Base-by-base conservation (phyloP, 2,329 filamentous ascomycete genomes). In the Teratosphaeriaceae sp. region DNA sequence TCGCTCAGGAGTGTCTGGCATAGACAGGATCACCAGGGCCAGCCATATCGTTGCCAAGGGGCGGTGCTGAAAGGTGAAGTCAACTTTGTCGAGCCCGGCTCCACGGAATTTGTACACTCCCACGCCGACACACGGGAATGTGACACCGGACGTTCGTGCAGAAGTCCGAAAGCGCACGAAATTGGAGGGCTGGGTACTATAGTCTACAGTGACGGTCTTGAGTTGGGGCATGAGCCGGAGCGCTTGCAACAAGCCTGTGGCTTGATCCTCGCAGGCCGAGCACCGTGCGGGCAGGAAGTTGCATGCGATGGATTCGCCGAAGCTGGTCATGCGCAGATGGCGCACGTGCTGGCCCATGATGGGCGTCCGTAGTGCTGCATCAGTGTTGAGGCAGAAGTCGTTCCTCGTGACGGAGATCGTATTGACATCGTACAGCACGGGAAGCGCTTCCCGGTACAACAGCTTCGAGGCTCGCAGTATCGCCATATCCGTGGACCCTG, bases 11-110 rank as follows among this genome's bases (percentile, higher is more conserved):
- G 9, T n/a, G 12, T 9, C 3, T 5, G 18, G 9, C n/a, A n/a
- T 11, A 6, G 37, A 76, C 38, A 92, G 75, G 63, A 87, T 85
- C 54, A 84, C 88, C 5, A 38, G 18, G 11, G 13, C 19, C 3
- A 36, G 40, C 45, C 45, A 44, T 5, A 38, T 23, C 8, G 23
- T 24, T 13, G 40, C 40, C 5, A 47, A 30, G 15, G 40, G 45
- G 6, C 16, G 16, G 16, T 44, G 13, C n/a, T 40, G 29, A 24
- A 47, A 47, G n/a, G 35, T 40, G 18, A 46, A 29, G n/a, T 38
- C 34, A 12, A 35, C 16, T 2, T 37, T 13, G 12, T 29, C 26
- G 5, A 47, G 2, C 6, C 15, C 5, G 13, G 26, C 24, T n/a
- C 27, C 16, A 6, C 19, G 23, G 7, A 43, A n/a, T 4, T 19